Base-by-base conservation (phyloP, 306 rosid genomes). In the Trichosanthes cucumerina region DNA sequence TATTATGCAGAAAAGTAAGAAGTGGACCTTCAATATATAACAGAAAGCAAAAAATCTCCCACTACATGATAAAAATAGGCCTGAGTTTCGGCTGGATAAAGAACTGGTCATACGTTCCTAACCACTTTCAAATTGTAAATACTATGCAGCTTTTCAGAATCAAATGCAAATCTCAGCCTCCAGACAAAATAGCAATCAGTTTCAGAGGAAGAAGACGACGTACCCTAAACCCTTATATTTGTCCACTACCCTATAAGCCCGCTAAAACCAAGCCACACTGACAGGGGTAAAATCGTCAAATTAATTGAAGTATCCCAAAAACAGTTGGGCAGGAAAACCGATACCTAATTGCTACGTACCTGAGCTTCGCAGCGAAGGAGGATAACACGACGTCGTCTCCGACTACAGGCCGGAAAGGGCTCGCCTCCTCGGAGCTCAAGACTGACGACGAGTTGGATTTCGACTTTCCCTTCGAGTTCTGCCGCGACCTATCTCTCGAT, bases 401-500 rank as follows among this genome's bases (percentile, higher is more conserved):
- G 77, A 36, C 77, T 18, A 79, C 77, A 77, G 85, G 89, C 82
- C 91, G 87, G 83, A 85, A 85, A 71, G 98, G 97, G 77, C 97
- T 92, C 33, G 90, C 69, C 80, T 90, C 97, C 88, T 92, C 98
- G 9, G 97, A 94, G 85, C 96, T 92, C 75, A 94, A 85, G 12
- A 85, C 97, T n/a, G 96, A 94, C 11, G 97, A 89, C 0, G 97
- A 88, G 69, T 85, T 86, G 24, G 92, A 93, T 79, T 87, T 90
- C 7, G 95, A 82, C 38, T 80, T 90, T 7, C 90, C 90, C 63
- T 85, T 88, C 19, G 96, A 90, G n/a, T 77, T 83, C 33, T 88
- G 85, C 50, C 93, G 78, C 8, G 98, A 90, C 34, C 96, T 84
- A 60, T 89, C 93, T 72, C 93, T 87, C 46, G 98, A 93, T 81